phyloP scores from a whole-genome alignment of 257 asterid species.

The Oldenlandia corymbosa region DNA sequence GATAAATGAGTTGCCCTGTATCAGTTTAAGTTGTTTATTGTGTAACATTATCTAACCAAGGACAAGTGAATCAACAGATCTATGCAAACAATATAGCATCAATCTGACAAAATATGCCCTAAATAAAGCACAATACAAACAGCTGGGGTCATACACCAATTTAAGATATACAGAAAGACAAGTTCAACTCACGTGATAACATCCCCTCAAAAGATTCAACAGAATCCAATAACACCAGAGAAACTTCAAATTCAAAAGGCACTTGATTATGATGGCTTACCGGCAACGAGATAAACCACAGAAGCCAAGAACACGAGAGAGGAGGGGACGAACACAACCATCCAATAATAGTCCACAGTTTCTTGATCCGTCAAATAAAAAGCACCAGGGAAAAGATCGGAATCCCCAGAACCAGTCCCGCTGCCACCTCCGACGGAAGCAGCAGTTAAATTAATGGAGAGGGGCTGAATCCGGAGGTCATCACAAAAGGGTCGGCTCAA shows the following conservation, averaged over 20 bases:
- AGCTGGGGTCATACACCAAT: not conserved
- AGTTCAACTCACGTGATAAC: not conserved
- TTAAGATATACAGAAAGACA: not conserved
- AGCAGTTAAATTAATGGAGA: conserved; percentile 56
- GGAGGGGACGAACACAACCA: conserved; percentile 81
- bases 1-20: too few relatives aligned
- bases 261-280: conserved; percentile 28
- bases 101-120: too few relatives aligned
- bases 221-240: too few relatives aligned
- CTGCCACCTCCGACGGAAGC: conserved; percentile 11
- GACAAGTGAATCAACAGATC: not conserved
- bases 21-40: not conserved
- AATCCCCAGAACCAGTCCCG: conserved; percentile 30
- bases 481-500: conserved; percentile 78
- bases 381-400: conserved; percentile 64
- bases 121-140: not conserved
- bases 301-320: conserved; percentile 49
- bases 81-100: not conserved
- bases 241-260: not conserved
- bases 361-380: conserved; percentile 86
- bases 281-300: conserved; percentile 59
- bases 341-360: conserved; percentile 93
- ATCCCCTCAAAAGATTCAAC: not conserved
- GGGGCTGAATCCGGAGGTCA: conserved; percentile 78
- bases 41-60: not conserved